phyloP scores from a whole-genome alignment of 1,139 yeast species.

The Magnusiomyces suaveolens region DNA sequence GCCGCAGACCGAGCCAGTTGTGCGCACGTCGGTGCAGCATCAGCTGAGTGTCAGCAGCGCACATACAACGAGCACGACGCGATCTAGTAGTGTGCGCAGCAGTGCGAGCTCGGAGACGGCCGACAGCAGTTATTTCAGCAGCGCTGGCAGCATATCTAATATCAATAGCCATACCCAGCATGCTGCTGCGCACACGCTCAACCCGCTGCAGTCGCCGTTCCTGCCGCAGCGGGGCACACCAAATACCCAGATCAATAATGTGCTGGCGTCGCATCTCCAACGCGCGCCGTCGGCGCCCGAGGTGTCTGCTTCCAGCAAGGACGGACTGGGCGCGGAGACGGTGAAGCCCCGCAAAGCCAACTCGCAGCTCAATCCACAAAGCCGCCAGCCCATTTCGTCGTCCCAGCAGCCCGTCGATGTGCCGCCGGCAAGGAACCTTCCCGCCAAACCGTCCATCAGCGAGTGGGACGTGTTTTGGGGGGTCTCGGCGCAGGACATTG shows the following conservation, averaged over 20 bases:
- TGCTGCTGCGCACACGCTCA: not conserved
- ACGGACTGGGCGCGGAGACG: too few relatives aligned
- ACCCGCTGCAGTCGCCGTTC: not conserved
- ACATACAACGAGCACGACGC: not conserved
- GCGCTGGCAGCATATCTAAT: not conserved
- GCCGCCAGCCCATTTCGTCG: not conserved
- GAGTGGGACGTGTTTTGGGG: slow-evolving; percentile 12
- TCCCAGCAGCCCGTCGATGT: too few relatives aligned
- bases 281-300: slow-evolving; percentile 4
- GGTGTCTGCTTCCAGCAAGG: not conserved
- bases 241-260: not conserved
- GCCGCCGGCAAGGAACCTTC: too few relatives aligned
- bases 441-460: slow-evolving; percentile 4
- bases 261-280: not conserved
- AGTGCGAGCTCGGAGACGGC: not conserved
- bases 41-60: not conserved
- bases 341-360: too few relatives aligned
- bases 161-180: not conserved
- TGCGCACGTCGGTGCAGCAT: not conserved
- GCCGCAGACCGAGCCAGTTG: not conserved
- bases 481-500: slow-evolving; percentile 2
- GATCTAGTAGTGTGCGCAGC: not conserved
- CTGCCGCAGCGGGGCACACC: not conserved
- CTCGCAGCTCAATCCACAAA: too few relatives aligned
- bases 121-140: not conserved